Base-by-base conservation (phyloP, 1,284 basidiomycete genomes). In the Mrakiaceae sp. region DNA sequence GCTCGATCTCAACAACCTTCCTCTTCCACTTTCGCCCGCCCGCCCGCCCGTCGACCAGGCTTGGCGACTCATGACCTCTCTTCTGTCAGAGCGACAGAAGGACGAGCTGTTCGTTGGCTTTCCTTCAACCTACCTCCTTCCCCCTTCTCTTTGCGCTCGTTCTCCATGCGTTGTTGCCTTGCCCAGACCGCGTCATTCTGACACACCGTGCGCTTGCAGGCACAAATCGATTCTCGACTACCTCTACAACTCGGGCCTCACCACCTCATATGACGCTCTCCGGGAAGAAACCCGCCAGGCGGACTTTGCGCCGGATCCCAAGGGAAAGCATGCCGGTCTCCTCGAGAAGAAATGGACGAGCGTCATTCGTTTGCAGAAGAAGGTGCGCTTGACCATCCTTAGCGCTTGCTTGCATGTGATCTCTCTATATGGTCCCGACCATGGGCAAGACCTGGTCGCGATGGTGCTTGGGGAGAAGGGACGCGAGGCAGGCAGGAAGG, bases 301-400 rank as follows among this genome's bases (percentile, higher is more conserved):
- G 50, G 85, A 86, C 65, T 90, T 90, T 73, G 80, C 81, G 8
- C 85, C 85, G 16, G 76, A 93, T 78, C 84, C 89, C 14, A 90
- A 87, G 72, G 84, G 87, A 59, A 88, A 88, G 72, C 88, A 85
- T 72, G 84, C 85, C 1, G 90, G 90, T 0, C 78, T 95, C 66
- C 77, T 95, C 67, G 91, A 91, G 79, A 94, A 93, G 84, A 95
- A 95, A 75, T 95, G 91, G 91, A 93, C 90, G 42, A 88, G 87
- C 72, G 89, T 94, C 39, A 92, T 95, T 67, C 81, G 91, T 67
- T 75, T 95, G 71, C 92, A 95, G 79, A 91, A 93, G 80, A 94
- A 94, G 85, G 90, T 87, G 68, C 68, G 79, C 27, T 27, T 27
- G 27, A 27, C 1, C 27, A 27, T 27, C 27, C 27, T 27, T 27